A percentile compares a stretch with the other conserved stretches of the same genome.
Evolutionary conservation across 1,139 yeast species (phyloP).

Genomic region (Candida dubliniensis): DNA sequence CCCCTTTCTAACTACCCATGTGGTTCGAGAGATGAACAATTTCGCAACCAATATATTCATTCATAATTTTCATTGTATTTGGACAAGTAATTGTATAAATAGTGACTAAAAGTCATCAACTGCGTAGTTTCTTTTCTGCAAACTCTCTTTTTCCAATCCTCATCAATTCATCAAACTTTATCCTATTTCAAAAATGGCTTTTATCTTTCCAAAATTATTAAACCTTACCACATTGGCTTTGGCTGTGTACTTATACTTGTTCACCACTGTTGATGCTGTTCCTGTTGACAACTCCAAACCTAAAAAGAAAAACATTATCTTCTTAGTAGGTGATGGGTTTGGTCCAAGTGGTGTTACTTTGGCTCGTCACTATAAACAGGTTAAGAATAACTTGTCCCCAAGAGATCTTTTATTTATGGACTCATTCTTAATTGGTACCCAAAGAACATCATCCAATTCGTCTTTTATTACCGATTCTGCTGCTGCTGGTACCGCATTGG

Average conservation of each 20-base stretch:
- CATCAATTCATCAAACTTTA: not conserved
- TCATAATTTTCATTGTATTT: too few relatives aligned
- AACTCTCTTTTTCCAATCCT: too few relatives aligned
- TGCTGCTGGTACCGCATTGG: constrained; percentile 91
- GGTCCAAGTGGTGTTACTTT: constrained; percentile 79
- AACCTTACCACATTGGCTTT: constrained; percentile 11
- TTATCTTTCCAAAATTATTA: constrained; percentile 12
- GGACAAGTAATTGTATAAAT: too few relatives aligned
- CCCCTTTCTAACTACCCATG: too few relatives aligned
- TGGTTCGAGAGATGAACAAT: too few relatives aligned
- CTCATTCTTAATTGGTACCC: constrained; percentile 67
- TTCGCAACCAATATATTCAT: too few relatives aligned
- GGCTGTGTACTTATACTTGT: constrained; percentile 13
- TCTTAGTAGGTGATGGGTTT: constrained; percentile 90
- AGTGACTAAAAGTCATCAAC: too few relatives aligned
- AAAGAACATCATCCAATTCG: constrained; percentile 72
- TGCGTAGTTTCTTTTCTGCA: too few relatives aligned
- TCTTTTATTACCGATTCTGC: constrained; percentile 86
- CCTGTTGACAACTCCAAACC: constrained; percentile 14
- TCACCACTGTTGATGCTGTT: constrained; percentile 10
- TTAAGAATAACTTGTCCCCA: constrained; percentile 41
- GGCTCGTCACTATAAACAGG: constrained; percentile 64
- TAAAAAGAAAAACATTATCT: constrained; percentile 60
- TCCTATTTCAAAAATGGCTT: constrained; percentile 8
- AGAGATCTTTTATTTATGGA: constrained; percentile 63